Evolutionary conservation across 2,329 filamentous ascomycete genomes (phyloP), one percentile per base, ranked within the genome.

Genomic region (Fusarium transvaalense): DNA sequence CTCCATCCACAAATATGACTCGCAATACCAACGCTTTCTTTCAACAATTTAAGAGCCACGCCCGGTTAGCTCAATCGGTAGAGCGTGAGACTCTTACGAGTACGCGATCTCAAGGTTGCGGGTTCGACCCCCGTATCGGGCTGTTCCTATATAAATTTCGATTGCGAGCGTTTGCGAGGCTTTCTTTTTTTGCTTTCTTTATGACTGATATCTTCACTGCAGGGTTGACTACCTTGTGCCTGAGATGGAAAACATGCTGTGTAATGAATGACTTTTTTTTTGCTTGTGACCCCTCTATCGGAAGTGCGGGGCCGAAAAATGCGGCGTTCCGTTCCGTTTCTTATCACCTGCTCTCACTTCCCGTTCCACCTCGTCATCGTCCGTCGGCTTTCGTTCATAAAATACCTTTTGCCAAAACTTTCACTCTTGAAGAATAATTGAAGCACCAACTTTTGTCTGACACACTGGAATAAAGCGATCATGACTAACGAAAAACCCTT

Each of bases 81-180:
- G 87, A 89, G 87, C 87, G 86, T 89, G 84, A 88, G 87, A 89
- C 88, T 89, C 87, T 85, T 85, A 85, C 2, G 72, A 75, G 74
- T 71, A 68, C 74, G 57, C 74, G 60, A 84, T 84, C 83, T 84
- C 81, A 84, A 85, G 82, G 82, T 81, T 84, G 82, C 82, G 82
- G 82, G 85, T 86, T 85, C 83, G 82, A 84, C 77, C 78, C 78
- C 78, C 78, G 77, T 77, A 77, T 79, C 75, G 78, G 78, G 78
- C 77, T 79, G 57, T 68, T 68, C 64, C 64, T 68, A 67, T 68
- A 52, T 2, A 50, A 39, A 46, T 25, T 25, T 25, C 15, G 47
- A 50, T 50, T 50, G 34, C 47, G n/a, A 50, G 23, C 47, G 23
- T 25, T 25, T 38, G 42, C 47, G 47, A 38, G 47, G 47, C 47